Base-by-base conservation (phyloP, 495 filamentous ascomycete species). In the Hypoxylon intermedium region DNA sequence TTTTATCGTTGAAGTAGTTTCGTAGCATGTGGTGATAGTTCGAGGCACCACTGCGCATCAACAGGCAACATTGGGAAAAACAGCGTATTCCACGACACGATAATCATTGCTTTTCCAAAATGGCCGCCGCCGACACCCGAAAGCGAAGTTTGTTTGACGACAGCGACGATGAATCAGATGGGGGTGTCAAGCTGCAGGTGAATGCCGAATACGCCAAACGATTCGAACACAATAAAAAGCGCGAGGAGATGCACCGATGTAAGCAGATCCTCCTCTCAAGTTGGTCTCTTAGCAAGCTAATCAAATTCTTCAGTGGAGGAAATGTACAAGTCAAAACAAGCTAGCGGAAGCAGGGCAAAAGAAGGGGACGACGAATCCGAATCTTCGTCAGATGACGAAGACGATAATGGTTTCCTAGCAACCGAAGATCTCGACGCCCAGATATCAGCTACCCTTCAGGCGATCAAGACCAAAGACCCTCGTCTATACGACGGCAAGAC, bases 201-300 rank as follows among this genome's bases (percentile, higher is more conserved):
- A 98, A 98, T 73, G 80, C 89, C 67, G 90, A 93, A 47, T 98
- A 88, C 71, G 94, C 94, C 50, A 84, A 84, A 63, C 80, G 91
- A 31, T 98, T 97, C 66, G 93, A 98, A 72, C 81, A 97, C 71
- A 98, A 98, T 77, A 96, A 97, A 79, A 94, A 93, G 77, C 85
- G 94, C 21, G 92, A 94, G 74, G 94, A 98, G 69, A 78, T 88
- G 49, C 84, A 89, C n/a, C 82, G 86, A 68, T 74, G 92, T 93
- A 76, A 77, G 86, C 81, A 5, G 11, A n/a, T 13, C 13, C 7
- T n/a, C 13, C 19, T 34, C 6, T 3, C 31, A 2, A 13, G 13
- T 30, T 1, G 15, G 13, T 37, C 50, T 43, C 11, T 20, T 44
- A 7, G 19, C 33, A 19, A 7, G 23, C 28, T 44, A 52, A 50